These are phyloP conservation scores for Multifurca ochricompacta DNA, from an alignment of 768 basidiomycete genomes.

Conservation along the genomic window DNA sequence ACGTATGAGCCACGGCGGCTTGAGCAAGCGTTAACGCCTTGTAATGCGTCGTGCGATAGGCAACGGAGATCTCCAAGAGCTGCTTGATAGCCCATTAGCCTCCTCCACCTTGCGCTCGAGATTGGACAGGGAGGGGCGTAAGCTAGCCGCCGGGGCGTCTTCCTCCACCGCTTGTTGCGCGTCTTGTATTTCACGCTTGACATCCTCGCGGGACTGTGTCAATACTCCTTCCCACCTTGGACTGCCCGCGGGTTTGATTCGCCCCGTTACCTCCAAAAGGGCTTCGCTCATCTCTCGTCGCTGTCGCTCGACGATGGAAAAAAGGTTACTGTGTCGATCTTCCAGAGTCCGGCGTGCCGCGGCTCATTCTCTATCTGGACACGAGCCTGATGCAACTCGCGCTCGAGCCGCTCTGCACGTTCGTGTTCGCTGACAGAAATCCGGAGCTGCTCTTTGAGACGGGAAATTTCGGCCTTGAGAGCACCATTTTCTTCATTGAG, in stretches of 20 bases:
- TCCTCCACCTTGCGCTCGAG: constrained; percentile 59
- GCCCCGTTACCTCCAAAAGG: constrained; percentile 57
- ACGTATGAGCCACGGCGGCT: constrained; percentile 37
- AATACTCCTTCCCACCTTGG: constrained; percentile 61
- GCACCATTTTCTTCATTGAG: constrained; percentile 50
- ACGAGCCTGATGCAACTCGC: constrained; percentile 52
- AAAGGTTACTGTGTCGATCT: constrained; percentile 48
- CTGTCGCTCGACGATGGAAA: constrained; percentile 45
- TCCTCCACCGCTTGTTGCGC: constrained; percentile 62
- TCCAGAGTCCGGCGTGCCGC: constrained; percentile 54
- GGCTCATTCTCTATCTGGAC: constrained; percentile 56
- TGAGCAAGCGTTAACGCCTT: constrained; percentile 61
- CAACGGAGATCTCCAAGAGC: constrained; percentile 68
- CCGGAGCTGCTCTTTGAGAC: constrained; percentile 39
- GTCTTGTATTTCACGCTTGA: constrained; percentile 62
- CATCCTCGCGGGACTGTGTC: constrained; percentile 45
- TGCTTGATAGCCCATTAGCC: constrained; percentile 65
- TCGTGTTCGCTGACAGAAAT: constrained; percentile 42
- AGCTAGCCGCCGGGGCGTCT: constrained; percentile 58
- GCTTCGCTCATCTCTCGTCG: constrained; percentile 46
- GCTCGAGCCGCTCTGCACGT: constrained; percentile 48
- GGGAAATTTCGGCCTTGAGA: constrained; percentile 48
- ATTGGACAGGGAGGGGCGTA: constrained; percentile 57
- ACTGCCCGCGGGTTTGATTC: constrained; percentile 46
- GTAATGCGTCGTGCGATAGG: constrained; percentile 68